phyloP scores from a whole-genome alignment of 2,329 filamentous ascomycete genomes.

The Coniochaeta sp. region DNA sequence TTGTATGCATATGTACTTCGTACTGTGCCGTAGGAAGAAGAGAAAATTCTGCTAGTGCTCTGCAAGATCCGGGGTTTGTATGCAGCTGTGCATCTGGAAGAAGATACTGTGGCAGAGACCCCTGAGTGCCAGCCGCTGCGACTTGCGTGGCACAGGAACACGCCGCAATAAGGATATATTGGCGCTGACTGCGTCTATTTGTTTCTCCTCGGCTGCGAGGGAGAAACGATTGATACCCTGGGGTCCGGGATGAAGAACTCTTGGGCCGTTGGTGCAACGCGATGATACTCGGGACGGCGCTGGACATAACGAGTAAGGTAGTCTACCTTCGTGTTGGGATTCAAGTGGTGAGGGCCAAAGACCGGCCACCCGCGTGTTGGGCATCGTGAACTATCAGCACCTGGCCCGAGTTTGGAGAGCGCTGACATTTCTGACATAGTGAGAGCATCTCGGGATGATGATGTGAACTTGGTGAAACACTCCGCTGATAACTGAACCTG shows the following conservation, averaged over 20 bases:
- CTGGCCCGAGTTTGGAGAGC: too few species aligned
- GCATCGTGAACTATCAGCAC: too few species aligned
- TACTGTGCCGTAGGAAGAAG: not conserved
- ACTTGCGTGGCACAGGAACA: not conserved
- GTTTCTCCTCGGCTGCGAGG: not conserved
- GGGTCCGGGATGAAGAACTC: not conserved
- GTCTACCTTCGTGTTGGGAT: too few species aligned
- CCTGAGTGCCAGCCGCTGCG: not conserved
- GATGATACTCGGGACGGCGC: not conserved
- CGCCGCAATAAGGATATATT: not conserved
- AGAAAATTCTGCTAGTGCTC: not conserved
- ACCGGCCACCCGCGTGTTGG: too few species aligned
- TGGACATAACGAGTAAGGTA: not conserved
- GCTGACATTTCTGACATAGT: too few species aligned
- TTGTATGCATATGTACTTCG: not conserved
- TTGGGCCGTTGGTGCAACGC: too few species aligned
- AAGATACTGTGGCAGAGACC: not conserved
- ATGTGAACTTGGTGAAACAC: too few species aligned
- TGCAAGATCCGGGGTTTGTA: not conserved
- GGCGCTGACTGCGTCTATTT: not conserved
- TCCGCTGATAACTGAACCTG: too few species aligned
- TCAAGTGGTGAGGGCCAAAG: too few species aligned
- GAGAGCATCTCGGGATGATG: too few species aligned
- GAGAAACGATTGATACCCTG: not conserved
- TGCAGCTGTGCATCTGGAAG: not conserved